These are phyloP conservation scores for Phytophthora tentaculata DNA, from an alignment of 352 stramenopile species.

Conservation along the genomic window DNA sequence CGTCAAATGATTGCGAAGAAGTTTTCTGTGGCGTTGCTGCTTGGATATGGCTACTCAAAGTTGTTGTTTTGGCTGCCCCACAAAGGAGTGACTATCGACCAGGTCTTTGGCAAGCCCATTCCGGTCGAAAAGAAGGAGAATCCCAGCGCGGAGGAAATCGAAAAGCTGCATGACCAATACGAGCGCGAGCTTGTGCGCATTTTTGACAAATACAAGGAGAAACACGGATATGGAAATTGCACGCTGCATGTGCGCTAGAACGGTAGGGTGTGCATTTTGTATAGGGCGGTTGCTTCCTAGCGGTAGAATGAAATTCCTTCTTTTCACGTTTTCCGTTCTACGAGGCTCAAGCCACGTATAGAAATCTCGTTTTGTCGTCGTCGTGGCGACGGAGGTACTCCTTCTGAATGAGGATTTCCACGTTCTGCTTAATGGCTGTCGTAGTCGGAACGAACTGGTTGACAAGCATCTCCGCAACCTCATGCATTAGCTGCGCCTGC, in stretches of 20 bases:
- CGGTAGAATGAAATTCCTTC: constrained; percentile 15
- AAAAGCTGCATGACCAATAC: constrained; percentile 73
- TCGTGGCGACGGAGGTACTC: constrained; percentile 82
- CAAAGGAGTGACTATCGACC: constrained; percentile 62
- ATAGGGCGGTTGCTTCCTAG: constrained; percentile 11
- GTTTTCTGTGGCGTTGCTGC: constrained; percentile 66
- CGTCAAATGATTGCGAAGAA: constrained; percentile 73
- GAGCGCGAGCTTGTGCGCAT: constrained; percentile 74
- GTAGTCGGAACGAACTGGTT: constrained; percentile 77
- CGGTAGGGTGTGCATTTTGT: constrained; percentile 24
- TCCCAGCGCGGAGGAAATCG: constrained; percentile 66
- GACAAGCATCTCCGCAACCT: constrained; percentile 76
- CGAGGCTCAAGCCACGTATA: constrained; percentile 69
- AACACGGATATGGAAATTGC: constrained; percentile 69
- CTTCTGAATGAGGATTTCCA: constrained; percentile 87
- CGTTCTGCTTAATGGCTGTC: constrained; percentile 73
- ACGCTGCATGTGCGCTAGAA: constrained; percentile 64
- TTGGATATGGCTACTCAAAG: constrained; percentile 66
- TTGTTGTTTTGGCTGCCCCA: constrained; percentile 65
- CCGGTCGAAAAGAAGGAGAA: constrained; percentile 61
- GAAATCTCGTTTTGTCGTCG: constrained; percentile 55
- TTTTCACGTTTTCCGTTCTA: constrained; percentile 9
- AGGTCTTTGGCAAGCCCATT: constrained; percentile 82
- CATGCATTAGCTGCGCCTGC: constrained; percentile 62
- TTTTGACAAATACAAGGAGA: constrained; percentile 86